Base-by-base conservation (phyloP, 192 early-diverging fungal species). In the Linnemannia elongata region DNA sequence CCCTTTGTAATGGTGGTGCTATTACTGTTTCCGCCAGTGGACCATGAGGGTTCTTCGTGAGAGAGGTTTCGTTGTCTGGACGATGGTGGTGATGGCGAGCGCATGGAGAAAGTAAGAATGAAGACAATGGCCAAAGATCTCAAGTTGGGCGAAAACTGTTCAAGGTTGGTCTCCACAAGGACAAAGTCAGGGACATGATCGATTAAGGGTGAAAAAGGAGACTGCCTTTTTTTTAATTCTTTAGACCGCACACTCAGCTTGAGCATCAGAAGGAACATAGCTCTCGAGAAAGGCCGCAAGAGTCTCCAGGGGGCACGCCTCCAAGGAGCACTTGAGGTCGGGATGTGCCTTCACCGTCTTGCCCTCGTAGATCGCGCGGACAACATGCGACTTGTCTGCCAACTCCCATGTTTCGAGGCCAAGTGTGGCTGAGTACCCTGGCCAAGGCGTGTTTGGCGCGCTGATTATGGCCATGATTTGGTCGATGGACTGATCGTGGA, bases 341-440 rank as follows among this genome's bases (percentile, higher is more conserved):
- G 39, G 24, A 41, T 77, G 57, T n/a, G 76, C 76, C 4, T 38
- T 39, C n/a, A 77, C 76, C 36, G 88, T 71, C 47, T 91, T 54
- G n/a, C 92, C 92, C 47, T 93, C 91, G 85, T 91, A 91, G 17
- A 93, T 75, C 13, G 91, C 88, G 18, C 92, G 89, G 17, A 93
- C 82, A 66, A 93, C 41, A 24, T 38, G 44, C 39, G 80, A 70
- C 33, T 88, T 80, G 24, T 88, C 77, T 3, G 70, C 78, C 30
- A 89, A 85, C 75, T 87, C 88, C 91, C 91, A 92, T 17, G 91
- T 76, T 74, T 93, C 92, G 68, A 93, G 76, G 3, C 90, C 33
- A 13, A 93, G 66, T 33, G 92, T 92, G 9, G 91, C 88, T 4
- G 90, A 89, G 49, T 93, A 93, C 15, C 90, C 88, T 17, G 92